Evolutionary conservation across 225 moss, liverwort and hornwort species (phyloP), one percentile per base, ranked within the genome.

Genomic region (Sphagnum tenellum): DNA sequence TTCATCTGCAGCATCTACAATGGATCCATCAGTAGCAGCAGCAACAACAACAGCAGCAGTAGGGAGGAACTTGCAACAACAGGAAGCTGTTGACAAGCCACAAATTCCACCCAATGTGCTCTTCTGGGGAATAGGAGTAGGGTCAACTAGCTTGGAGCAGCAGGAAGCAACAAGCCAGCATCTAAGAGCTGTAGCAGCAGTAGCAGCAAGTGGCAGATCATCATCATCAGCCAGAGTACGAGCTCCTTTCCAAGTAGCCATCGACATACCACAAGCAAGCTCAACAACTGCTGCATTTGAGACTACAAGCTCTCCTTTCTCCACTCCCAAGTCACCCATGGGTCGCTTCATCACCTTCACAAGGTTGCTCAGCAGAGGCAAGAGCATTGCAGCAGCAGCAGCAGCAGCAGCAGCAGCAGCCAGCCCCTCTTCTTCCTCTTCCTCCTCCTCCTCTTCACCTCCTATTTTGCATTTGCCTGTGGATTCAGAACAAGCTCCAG

Each of bases 281-380:
- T 76, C 44, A 2, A 45, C 6, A 44, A 4, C 8, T 12, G 46
- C 45, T 63, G 46, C 44, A 12, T 45, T 12, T 55, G 55, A 45
- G n/a, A 55, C 44, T 29, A 13, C 48, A 53, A 67, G 49, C 46
- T 63, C 60, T 48, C 12, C 57, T 46, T 49, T 9, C 45, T 65
- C 67, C 48, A 75, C 44, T 46, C 66, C 48, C 4, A 56, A 71
- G 60, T 77, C 82, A 8, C 82, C 86, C 11, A 77, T 82, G 69
- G 73, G 75, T 62, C 77, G 86, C 9, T 79, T 83, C 3, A 78
- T 77, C 12, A 83, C 82, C 62, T 82, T 86, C 44, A 70, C 82
- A 12, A 59, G 86, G 4, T 47, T 80, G 53, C 57, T 86, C 62
- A 86, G 82, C 59, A 77, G 83, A 48, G 80, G 80, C 4, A 83